Evolutionary conservation across 192 early-diverging fungal species (phyloP).

Genomic region (Coemansia sp.): DNA sequence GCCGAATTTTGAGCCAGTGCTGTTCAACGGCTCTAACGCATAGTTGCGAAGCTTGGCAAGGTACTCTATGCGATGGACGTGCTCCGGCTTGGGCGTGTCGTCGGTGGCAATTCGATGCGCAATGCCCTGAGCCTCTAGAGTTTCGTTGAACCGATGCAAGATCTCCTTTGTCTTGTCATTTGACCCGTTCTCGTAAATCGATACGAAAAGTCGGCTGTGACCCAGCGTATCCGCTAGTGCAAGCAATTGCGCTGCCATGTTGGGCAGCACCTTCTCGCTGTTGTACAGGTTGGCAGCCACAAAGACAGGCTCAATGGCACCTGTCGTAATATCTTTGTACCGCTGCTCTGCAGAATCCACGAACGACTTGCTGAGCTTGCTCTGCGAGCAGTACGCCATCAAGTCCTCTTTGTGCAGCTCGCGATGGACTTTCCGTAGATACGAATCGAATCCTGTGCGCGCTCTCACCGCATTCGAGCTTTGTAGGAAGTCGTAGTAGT

Average conservation of each 20-base stretch:
- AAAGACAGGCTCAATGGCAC: neutral
- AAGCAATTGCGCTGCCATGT: too few species aligned
- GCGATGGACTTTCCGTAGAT: neutral
- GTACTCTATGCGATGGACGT: too few species aligned
- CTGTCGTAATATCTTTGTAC: neutral
- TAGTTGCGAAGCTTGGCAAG: too few species aligned
- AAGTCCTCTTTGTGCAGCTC: neutral
- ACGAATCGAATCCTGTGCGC: too few species aligned
- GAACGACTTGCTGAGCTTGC: neutral
- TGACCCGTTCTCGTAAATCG: too few species aligned
- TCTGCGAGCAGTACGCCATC: neutral
- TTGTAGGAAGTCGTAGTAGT: too few species aligned
- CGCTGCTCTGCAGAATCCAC: neutral
- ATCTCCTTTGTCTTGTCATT: neutral
- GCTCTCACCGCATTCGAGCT: too few species aligned
- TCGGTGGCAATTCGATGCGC: neutral
- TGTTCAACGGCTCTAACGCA: constrained; percentile 48
- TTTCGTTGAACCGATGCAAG: neutral
- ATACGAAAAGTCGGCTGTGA: too few species aligned
- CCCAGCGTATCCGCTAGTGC: too few species aligned
- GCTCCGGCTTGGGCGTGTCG: neutral
- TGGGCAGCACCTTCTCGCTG: too few species aligned
- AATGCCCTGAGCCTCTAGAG: neutral
- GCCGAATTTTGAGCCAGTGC: constrained; percentile 8
- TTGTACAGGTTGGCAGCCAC: too few species aligned